Evolutionary conservation across 73 alveolate species (phyloP).

Genomic region (Paramecium primaurelia): DNA sequence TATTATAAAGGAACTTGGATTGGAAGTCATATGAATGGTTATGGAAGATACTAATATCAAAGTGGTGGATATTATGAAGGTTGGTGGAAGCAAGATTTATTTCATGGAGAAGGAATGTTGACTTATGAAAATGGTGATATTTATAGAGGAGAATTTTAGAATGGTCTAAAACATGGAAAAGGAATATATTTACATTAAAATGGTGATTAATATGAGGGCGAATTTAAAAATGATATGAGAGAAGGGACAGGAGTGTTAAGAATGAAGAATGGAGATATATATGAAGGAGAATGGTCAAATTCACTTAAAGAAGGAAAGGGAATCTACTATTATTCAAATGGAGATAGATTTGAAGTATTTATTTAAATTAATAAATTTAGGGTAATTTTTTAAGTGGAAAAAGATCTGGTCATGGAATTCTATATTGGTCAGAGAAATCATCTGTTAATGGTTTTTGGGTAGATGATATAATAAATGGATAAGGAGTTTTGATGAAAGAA

Average conservation of each 20-base stretch:
- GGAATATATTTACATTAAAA: constrained; percentile 55
- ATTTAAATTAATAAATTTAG: background rate
- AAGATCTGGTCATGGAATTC: constrained; percentile 44
- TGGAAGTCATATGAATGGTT: constrained; percentile 30
- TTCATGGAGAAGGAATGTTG: constrained; percentile 92
- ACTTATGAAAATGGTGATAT: constrained; percentile 85
- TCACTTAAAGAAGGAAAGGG: constrained; percentile 21
- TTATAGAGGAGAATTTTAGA: constrained; percentile 87
- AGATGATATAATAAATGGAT: constrained; percentile 58
- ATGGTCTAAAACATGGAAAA: constrained; percentile 60
- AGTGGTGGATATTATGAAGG: constrained; percentile 58
- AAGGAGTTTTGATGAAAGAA: constrained; percentile 8
- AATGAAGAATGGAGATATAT: constrained; percentile 58
- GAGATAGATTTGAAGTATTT: constrained; percentile 33
- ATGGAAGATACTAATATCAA: background rate
- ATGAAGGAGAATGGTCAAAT: constrained; percentile 57
- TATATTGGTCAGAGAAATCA: constrained; percentile 13
- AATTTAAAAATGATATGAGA: constrained; percentile 44
- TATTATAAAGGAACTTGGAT: background rate
- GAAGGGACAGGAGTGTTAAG: constrained; percentile 53
- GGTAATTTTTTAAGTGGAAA: constrained; percentile 16
- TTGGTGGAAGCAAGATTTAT: constrained; percentile 75
- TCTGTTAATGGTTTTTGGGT: constrained; percentile 41
- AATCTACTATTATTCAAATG: background rate
- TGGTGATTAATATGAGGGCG: constrained; percentile 65